phyloP scores from a whole-genome alignment of 177 flowering plant genomes.

The Tripterygium wilfordii region DNA sequence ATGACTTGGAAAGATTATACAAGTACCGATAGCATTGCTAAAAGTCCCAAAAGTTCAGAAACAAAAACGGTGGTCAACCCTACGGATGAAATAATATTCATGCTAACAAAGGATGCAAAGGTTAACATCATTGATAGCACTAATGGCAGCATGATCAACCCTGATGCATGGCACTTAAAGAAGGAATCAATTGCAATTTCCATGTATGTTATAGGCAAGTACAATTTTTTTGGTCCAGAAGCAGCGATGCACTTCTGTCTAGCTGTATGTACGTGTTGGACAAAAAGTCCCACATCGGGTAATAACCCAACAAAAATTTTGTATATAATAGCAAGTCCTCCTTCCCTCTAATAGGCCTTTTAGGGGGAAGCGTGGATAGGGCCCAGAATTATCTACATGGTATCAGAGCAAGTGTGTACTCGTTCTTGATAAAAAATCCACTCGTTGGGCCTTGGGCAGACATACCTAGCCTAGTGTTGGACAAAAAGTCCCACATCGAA shows the following conservation, averaged over 20 bases:
- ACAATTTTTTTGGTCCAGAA: background rate
- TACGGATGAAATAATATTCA: constrained; percentile 35
- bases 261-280: too few species aligned
- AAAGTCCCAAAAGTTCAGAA: constrained; percentile 27
- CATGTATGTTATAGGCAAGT: constrained; percentile 79
- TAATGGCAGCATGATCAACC: constrained; percentile 38
- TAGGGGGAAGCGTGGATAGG: too few species aligned
- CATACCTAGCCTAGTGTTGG: too few species aligned
- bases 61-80: constrained; percentile 14
- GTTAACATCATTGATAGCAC: constrained; percentile 36
- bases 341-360: too few species aligned
- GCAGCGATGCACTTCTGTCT: background rate
- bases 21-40: constrained; percentile 14
- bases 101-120: constrained; percentile 57
- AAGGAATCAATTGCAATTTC: constrained; percentile 55
- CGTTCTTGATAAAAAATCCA: too few species aligned
- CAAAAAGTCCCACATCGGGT: too few species aligned
- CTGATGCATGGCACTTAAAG: constrained; percentile 42
- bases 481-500: too few species aligned
- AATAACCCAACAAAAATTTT: too few species aligned
- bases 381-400: too few species aligned
- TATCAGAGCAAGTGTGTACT: too few species aligned
- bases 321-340: too few species aligned
- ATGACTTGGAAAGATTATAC: constrained; percentile 26
- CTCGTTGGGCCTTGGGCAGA: too few species aligned